Base-by-base conservation (phyloP, 2,329 filamentous ascomycete genomes). In the Claviceps pazoutovae region DNA sequence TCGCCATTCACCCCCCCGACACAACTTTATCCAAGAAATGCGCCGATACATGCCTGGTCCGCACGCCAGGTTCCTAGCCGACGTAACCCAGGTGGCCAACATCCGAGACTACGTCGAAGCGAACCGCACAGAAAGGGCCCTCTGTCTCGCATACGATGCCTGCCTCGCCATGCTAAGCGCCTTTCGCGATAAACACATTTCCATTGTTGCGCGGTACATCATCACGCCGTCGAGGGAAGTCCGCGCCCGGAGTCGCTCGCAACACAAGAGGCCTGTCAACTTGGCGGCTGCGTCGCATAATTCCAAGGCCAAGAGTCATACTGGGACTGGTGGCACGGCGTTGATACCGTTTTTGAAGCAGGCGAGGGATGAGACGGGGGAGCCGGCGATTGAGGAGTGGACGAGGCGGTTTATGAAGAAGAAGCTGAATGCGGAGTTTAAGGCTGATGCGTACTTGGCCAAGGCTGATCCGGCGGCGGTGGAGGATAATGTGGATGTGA, bases 1-100 rank as follows among this genome's bases (percentile, higher is more conserved):
- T 72, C 73, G 49, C 75, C 77, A 44, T 59, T 63, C 56, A 50
- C 56, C 61, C 43, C 52, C 63, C 53, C 57, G 69, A 70, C 51
- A 95, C 70, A 94, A 93, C 62, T 98, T 98, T 70, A 91, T 98
- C 63, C 82, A 86, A 62, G 93, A 98, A 58, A 98, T 98, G 93
- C 85, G 91, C 53, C 79, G 79, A 46, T 98, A 98, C 70, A 98
- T 98, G 93, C 93, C 93, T 0, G 91, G 89, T 0, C 80, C 86
- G 0, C 93, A 98, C 63, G 85, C 89, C 3, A 83, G 86, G 42
- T 98, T 98, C 70, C 75, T 98, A 3, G 78, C 86, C 56, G 85
- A 94, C 56, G 83, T 96, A 13, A 75, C 80, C 48, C 73, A 73
- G 16, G 82, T 96, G 4, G 83, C 91, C 59, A 97, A 97, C 62